Evolutionary conservation across 176 grass and related monocot species (phyloP).

Genomic region (Pontederia paniculata): DNA sequence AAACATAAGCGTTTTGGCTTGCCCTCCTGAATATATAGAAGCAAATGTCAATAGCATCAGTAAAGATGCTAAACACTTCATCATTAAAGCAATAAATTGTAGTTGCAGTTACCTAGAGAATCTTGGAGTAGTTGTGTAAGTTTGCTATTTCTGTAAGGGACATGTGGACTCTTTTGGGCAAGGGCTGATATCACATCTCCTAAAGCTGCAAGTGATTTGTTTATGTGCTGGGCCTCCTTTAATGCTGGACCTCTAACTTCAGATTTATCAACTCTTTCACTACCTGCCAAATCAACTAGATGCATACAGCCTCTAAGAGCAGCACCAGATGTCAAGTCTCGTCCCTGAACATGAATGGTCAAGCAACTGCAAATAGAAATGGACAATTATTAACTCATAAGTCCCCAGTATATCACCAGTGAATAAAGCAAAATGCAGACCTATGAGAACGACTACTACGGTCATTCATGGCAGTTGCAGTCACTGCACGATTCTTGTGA

Average conservation of each 20-base stretch:
- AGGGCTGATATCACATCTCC: conserved; percentile 88
- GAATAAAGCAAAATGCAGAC: conserved; percentile 16
- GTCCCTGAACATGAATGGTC: conserved; percentile 86
- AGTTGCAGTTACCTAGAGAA: too few species aligned
- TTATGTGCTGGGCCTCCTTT: conserved; percentile 89
- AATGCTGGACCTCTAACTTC: conserved; percentile 70
- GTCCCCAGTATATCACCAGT: conserved; percentile 3
- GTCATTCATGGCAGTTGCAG: conserved; percentile 89
- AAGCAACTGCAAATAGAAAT: conserved; percentile 47
- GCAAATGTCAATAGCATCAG: too few species aligned
- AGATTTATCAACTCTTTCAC: conserved; percentile 86
- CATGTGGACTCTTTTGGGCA: conserved; percentile 47
- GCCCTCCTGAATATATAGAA: neutral
- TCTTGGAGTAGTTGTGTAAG: too few species aligned
- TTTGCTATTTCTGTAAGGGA: too few species aligned
- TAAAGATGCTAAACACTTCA: too few species aligned
- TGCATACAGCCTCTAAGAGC: conserved; percentile 69
- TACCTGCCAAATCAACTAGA: conserved; percentile 83
- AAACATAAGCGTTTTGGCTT: neutral
- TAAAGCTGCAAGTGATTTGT: conserved; percentile 83
- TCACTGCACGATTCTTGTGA: conserved; percentile 72
- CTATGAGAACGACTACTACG: conserved; percentile 95
- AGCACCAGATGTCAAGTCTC: conserved; percentile 40
- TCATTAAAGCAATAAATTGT: too few species aligned
- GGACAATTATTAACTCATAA: conserved; percentile 10